These are phyloP conservation scores for Irpex sp. DNA, from an alignment of 1,284 basidiomycete genomes.

Conservation along the genomic window DNA sequence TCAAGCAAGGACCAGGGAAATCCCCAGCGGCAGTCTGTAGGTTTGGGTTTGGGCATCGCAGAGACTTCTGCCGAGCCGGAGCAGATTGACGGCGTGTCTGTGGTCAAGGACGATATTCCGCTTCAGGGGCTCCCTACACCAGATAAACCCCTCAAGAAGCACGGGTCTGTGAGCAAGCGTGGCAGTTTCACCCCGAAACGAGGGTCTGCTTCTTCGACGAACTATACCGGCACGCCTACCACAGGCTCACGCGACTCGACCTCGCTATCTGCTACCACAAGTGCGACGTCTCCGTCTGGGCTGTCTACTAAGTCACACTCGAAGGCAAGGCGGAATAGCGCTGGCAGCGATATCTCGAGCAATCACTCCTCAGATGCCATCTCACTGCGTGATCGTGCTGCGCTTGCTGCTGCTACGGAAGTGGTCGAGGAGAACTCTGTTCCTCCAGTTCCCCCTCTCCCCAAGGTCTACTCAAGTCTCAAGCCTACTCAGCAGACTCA, in stretches of 20 bases:
- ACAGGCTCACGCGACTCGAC: slow-evolving; percentile 81
- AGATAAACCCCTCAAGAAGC: slow-evolving; percentile 68
- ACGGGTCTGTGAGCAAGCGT: slow-evolving; percentile 48
- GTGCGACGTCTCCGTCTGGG: slow-evolving; percentile 69
- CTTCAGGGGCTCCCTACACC: slow-evolving; percentile 30
- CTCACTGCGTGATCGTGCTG: slow-evolving; percentile 62
- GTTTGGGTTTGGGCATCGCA: slow-evolving; percentile 33
- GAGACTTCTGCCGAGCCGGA: slow-evolving; percentile 39
- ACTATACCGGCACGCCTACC: slow-evolving; percentile 71
- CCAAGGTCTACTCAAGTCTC: slow-evolving; percentile 84
- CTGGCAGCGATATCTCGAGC: slow-evolving; percentile 76
- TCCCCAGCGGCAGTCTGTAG: slow-evolving; percentile 29
- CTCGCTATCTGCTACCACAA: slow-evolving; percentile 72
- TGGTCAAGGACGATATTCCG: not conserved
- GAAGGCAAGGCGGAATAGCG: slow-evolving; percentile 70
- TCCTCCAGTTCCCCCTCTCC: slow-evolving; percentile 94
- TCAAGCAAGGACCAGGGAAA: slow-evolving; percentile 17
- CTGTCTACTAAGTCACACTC: slow-evolving; percentile 60
- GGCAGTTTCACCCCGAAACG: slow-evolving; percentile 79
- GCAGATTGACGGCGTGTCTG: slow-evolving; percentile 20
- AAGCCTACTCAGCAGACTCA: slow-evolving; percentile 31
- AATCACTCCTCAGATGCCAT: slow-evolving; percentile 66
- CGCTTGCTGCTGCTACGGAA: slow-evolving; percentile 55
- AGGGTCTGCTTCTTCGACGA: slow-evolving; percentile 85
- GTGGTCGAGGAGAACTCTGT: slow-evolving; percentile 60